Evolutionary conservation across 495 filamentous ascomycete genomes (phyloP).

Genomic region (Penicillium diatomitis): DNA sequence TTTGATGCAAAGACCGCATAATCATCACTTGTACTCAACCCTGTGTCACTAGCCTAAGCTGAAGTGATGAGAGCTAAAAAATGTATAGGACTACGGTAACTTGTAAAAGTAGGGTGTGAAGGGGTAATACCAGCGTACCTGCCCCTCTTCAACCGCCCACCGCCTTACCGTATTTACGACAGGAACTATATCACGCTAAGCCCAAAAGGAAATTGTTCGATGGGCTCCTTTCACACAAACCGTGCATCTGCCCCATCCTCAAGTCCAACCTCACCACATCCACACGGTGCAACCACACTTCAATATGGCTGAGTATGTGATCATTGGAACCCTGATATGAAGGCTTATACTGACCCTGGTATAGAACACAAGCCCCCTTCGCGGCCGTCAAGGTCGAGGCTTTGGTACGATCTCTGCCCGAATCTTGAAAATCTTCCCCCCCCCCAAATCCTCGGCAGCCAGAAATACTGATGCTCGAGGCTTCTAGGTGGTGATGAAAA

Average conservation of each 20-base stretch:
- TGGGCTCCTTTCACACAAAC: slow-evolving; percentile 38
- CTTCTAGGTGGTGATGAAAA: slow-evolving; percentile 84
- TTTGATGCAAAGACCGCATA: too few species aligned
- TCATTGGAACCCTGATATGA: not conserved
- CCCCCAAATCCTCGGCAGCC: slow-evolving; percentile 16
- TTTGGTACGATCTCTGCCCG: slow-evolving; percentile 45
- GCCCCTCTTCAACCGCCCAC: slow-evolving; percentile 4
- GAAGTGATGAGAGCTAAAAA: too few species aligned
- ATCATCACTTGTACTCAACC: too few species aligned
- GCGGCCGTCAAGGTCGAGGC: slow-evolving; percentile 79
- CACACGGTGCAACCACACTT: slow-evolving; percentile 21
- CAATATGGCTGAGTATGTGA: slow-evolving; percentile 41
- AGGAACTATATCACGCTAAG: slow-evolving; percentile 10
- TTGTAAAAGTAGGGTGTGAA: too few species aligned
- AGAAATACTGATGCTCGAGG: slow-evolving; percentile 18
- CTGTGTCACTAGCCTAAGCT: too few species aligned
- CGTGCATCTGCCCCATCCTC: slow-evolving; percentile 17
- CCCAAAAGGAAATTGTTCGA: slow-evolving; percentile 15
- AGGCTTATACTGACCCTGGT: slow-evolving; percentile 1
- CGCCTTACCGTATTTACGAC: not conserved
- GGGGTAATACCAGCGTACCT: slow-evolving; percentile 8
- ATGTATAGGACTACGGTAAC: too few species aligned
- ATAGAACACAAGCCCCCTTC: slow-evolving; percentile 45
- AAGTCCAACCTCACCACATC: slow-evolving; percentile 12
- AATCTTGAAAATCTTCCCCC: slow-evolving; percentile 26